Evolutionary conservation across 2,329 filamentous ascomycete species (phyloP), one percentile per base, ranked within the genome.

Genomic region (Aureobasidium zeae): DNA sequence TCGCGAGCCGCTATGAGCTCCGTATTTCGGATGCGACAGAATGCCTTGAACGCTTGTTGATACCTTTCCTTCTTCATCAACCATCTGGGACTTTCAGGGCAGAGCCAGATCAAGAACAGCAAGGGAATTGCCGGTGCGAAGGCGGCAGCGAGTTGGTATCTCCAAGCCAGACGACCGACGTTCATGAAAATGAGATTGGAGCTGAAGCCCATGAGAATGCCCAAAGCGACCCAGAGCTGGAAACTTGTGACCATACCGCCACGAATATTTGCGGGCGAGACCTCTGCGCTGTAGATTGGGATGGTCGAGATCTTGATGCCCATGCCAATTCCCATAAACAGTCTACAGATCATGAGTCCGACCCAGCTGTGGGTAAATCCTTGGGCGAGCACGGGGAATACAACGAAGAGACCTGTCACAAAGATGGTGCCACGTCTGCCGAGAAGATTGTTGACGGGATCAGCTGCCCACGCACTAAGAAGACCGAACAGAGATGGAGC

Each of bases 171-270:
- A n/a, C n/a, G n/a, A n/a, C 63, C 48, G 49, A 64, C 62, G 19
- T 69, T 60, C 2, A 59, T 58, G 3, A 70, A n/a, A n/a, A n/a
- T n/a, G n/a, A n/a, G n/a, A n/a, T n/a, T n/a, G n/a, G n/a, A n/a
- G n/a, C n/a, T 49, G 32, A 60, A 69, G 3, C 67, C 67, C 1
- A 59, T 44, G 35, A 71, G 67, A 48, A 70, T 70, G 8, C 69
- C 68, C 47, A 70, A 69, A 0, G 65, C 68, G 3, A 64, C 67
- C 33, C 33, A 44, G 38, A 65, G 57, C 49, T 64, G 65, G 54
- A 53, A 58, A 8, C 44, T 48, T 39, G 57, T 54, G 13, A 51
- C 57, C 4, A 60, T 43, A 4, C 49, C 56, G 15, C 56, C 56
- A 38, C 57, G 48, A 11, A 57, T 44, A 11, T 34, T 25, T 22